phyloP scores from a whole-genome alignment of 75 land plant species.

The Cryptomeria japonica region DNA sequence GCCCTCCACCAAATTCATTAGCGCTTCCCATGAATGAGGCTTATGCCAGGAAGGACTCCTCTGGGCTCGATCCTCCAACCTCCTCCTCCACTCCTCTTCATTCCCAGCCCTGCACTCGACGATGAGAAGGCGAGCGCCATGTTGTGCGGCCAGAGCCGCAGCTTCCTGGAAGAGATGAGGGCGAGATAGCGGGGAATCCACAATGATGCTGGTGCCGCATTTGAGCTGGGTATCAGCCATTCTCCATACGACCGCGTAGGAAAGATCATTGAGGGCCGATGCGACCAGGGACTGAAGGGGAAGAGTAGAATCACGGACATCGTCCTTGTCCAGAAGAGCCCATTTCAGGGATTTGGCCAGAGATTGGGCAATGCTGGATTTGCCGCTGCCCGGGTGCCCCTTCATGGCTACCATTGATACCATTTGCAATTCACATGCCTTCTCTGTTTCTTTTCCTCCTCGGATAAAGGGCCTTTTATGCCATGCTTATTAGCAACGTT shows the following conservation, averaged over 20 bases:
- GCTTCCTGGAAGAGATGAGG: conserved; percentile 49
- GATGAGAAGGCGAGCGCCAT: conserved; percentile 38
- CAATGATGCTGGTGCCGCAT: conserved; percentile 53
- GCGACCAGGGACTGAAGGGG: conserved; percentile 28
- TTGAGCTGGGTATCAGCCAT: conserved; percentile 66
- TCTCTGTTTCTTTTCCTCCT: neutral
- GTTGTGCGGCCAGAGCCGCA: conserved; percentile 12
- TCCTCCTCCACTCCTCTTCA: conserved; percentile 44
- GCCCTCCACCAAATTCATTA: conserved; percentile 49
- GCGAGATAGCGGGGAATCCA: conserved; percentile 82
- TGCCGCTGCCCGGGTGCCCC: conserved; percentile 88
- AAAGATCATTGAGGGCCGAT: conserved; percentile 63
- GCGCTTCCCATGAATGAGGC: conserved; percentile 56
- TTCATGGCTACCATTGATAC: conserved; percentile 61
- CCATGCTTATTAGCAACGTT: no score
- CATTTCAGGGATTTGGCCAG: conserved; percentile 43
- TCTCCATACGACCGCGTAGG: conserved; percentile 62
- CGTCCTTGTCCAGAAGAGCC: conserved; percentile 91
- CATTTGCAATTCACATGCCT: neutral
- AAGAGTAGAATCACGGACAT: conserved; percentile 57
- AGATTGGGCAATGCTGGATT: conserved; percentile 56
- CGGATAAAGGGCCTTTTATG: no score
- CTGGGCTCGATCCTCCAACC: conserved; percentile 46
- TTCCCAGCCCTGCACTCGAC: conserved; percentile 64
- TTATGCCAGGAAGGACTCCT: conserved; percentile 51